phyloP scores from a whole-genome alignment of 805 yeast species.

The Saccharomycopsis schoenii region DNA sequence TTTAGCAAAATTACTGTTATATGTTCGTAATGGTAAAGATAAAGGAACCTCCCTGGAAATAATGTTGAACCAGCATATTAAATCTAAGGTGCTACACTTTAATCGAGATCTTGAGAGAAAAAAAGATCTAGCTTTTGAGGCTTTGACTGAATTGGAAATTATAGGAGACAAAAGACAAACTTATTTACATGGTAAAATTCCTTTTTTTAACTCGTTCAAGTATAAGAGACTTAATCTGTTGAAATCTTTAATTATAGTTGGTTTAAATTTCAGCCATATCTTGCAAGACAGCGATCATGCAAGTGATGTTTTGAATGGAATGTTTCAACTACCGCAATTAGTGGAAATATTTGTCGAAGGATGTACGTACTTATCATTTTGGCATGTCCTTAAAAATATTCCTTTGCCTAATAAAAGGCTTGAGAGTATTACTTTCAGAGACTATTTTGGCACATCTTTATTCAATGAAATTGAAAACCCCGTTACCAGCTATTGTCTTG shows the following conservation, averaged over 20 bases:
- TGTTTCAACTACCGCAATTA: constrained; percentile 9
- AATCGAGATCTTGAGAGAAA: neutral
- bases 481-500: neutral
- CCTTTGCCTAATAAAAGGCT: neutral
- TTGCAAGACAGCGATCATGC: neutral
- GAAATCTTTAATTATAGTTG: constrained; percentile 7
- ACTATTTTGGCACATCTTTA: neutral
- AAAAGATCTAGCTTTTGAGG: neutral
- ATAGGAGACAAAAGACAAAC: neutral
- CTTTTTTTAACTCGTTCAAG: constrained; percentile 7
- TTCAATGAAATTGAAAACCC: neutral
- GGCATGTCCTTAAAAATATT: neutral
- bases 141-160: constrained; percentile 5
- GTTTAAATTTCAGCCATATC: constrained; percentile 5
- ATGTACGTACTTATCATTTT: neutral
- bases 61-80: neutral
- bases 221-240: constrained; percentile 3
- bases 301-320: neutral
- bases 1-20: constrained; percentile 1
- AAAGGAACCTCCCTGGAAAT: neutral
- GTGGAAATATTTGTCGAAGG: constrained; percentile 9
- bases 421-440: neutral
- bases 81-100: constrained; percentile 1
- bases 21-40: constrained; percentile 6
- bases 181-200: constrained; percentile 6